Percentiles rank a stretch among this genome's conserved stretches.
phyloP scores from a whole-genome alignment of 1,139 yeast genomes.

The Geotrichum aggregatum region DNA sequence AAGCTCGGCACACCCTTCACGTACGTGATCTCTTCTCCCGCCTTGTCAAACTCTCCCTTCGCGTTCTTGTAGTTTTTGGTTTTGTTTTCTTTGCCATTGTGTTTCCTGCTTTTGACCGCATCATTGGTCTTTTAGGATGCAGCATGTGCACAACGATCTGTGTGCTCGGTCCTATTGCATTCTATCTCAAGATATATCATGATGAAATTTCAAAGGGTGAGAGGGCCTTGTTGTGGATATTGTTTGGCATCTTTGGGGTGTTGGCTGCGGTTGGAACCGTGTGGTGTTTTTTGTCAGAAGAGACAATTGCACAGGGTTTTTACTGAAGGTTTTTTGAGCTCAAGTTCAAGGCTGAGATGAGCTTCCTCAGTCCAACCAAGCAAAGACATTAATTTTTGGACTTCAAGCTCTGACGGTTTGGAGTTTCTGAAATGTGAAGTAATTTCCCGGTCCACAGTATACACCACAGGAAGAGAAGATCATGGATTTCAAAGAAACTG shows the following conservation, averaged over 20 bases:
- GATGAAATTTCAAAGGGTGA: slow-evolving; percentile 45
- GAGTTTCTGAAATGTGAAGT: no score
- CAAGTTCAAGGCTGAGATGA: no score
- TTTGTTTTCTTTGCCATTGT: slow-evolving; percentile 53
- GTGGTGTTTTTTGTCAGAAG: slow-evolving; percentile 26
- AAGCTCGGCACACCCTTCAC: slow-evolving; percentile 5
- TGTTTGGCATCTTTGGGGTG: slow-evolving; percentile 39
- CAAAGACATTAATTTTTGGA: no score
- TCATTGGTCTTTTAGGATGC: slow-evolving; percentile 80
- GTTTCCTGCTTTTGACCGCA: slow-evolving; percentile 73
- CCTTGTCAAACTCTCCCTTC: slow-evolving; percentile 29
- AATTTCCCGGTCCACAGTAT: no score
- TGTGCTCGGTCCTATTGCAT: slow-evolving; percentile 67
- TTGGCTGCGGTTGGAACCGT: slow-evolving; percentile 37
- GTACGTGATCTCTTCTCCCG: slow-evolving; percentile 11
- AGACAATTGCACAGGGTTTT: slow-evolving; percentile 11
- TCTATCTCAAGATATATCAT: slow-evolving; percentile 58
- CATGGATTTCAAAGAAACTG: no score
- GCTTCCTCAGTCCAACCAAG: no score
- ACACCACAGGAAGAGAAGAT: no score
- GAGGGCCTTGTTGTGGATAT: slow-evolving; percentile 42
- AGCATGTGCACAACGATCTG: slow-evolving; percentile 79
- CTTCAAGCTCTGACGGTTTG: no score
- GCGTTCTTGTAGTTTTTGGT: slow-evolving; percentile 42
- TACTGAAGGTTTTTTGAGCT: no score